Conservation (phyloP, 495 filamentous ascomycete species). For the Aspergillus bertholletiae region DNA sequence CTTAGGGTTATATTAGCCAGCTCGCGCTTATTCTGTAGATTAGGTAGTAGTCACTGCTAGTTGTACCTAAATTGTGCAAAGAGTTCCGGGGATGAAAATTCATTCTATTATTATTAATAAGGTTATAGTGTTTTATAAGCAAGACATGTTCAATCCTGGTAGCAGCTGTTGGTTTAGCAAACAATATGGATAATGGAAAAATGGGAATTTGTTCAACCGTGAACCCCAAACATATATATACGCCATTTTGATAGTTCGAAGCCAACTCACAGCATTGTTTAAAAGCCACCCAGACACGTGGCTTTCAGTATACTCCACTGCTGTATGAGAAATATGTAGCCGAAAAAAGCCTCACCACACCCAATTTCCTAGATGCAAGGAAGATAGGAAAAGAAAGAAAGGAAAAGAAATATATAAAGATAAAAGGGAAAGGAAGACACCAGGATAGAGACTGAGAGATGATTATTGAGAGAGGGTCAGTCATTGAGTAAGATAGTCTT, state of each 20-base stretch:
- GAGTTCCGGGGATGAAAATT: neutral
- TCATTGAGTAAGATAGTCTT: constrained; percentile 64
- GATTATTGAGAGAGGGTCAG: neutral
- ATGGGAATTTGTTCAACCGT: neutral
- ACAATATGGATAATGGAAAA: neutral
- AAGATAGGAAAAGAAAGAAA: constrained; percentile 1
- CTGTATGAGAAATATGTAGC: neutral
- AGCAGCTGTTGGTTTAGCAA: neutral
- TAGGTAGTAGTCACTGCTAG: neutral
- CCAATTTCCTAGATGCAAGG: neutral
- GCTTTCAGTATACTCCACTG: neutral
- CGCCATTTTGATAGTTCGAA: neutral
- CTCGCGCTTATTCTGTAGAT: neutral
- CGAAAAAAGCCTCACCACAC: neutral
- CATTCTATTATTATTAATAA: neutral
- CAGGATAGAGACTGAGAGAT: neutral
- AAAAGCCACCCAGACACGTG: neutral
- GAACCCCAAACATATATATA: neutral
- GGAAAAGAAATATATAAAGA: neutral
- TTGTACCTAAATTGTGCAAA: neutral
- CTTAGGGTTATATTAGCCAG: constrained; percentile 8
- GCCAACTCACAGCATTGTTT: neutral
- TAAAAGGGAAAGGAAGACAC: neutral
- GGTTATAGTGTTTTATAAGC: neutral
- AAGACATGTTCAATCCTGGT: neutral